A percentile compares a stretch with the other conserved stretches of the same genome.
Conservation (phyloP, 2,329 filamentous ascomycete genomes). For the Cladosporium sp. region DNA sequence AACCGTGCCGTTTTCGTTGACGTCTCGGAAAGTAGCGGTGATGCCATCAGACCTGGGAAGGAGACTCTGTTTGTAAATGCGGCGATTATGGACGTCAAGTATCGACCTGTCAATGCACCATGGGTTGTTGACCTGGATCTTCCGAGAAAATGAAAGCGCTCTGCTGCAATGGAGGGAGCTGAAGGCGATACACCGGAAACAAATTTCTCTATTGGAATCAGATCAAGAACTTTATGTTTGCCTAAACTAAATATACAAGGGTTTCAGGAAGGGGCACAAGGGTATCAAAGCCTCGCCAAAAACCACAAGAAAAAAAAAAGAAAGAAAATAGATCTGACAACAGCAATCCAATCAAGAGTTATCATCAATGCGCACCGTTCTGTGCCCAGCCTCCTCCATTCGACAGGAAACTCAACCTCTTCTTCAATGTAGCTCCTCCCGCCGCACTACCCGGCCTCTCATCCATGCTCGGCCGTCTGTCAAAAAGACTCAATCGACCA, state of each 20-base stretch:
- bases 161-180: not conserved
- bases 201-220: too few species aligned
- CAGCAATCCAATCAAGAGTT: too few species aligned
- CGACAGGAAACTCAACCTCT: conserved; percentile 73
- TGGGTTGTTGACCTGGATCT: conserved; percentile 55
- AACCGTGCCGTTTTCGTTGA: conserved; percentile 32
- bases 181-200: too few species aligned
- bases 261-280: not conserved
- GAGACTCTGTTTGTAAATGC: conserved; percentile 58
- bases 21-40: conserved; percentile 16
- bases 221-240: too few species aligned
- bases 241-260: not conserved
- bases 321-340: not conserved
- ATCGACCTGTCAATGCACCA: conserved; percentile 48
- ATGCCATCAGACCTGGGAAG: conserved; percentile 39
- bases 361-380: not conserved
- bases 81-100: conserved; percentile 50
- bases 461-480: conserved; percentile 4
- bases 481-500: conserved; percentile 4
- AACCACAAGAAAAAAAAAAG: not conserved
- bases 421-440: conserved; percentile 58
- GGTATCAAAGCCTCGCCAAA: conserved; percentile 11
- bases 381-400: conserved; percentile 60
- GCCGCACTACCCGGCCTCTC: conserved; percentile 4
- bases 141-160: conserved; percentile 12